phyloP scores from a whole-genome alignment of 441 rosid genomes.

The Eutrema salsugineum region DNA sequence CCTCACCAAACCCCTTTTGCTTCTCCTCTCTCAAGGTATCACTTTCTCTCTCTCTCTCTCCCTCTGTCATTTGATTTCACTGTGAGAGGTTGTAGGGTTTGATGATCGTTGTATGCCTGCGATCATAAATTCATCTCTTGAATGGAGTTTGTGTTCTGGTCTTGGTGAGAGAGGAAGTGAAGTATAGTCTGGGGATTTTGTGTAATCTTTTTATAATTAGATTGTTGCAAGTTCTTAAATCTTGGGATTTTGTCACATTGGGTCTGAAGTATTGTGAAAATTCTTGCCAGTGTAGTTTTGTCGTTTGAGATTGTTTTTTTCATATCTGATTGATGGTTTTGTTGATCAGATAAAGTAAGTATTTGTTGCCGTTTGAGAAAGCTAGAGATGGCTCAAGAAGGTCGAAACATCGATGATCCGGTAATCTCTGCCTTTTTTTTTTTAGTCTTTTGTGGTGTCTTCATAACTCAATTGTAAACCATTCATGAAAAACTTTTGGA shows the following conservation, averaged over 20 bases:
- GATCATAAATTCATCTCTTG: not conserved
- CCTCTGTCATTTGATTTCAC: slow-evolving; percentile 7
- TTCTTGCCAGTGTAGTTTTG: not conserved
- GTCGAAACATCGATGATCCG: slow-evolving; percentile 42
- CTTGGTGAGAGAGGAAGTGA: not conserved
- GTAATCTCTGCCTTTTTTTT: slow-evolving; percentile 18
- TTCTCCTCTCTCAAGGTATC: slow-evolving; percentile 19
- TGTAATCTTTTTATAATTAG: too few relatives aligned
- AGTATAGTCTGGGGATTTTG: not conserved
- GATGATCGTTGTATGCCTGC: slow-evolving; percentile 1
- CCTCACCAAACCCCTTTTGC: slow-evolving; percentile 17
- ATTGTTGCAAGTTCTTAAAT: not conserved
- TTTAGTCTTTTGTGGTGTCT: not conserved
- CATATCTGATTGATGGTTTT: not conserved
- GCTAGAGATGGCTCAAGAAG: slow-evolving; percentile 52
- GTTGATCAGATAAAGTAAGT: slow-evolving; percentile 14
- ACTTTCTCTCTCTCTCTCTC: not conserved
- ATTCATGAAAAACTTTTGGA: not conserved
- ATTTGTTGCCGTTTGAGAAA: slow-evolving; percentile 6
- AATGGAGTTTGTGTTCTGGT: slow-evolving; percentile 1
- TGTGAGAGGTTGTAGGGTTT: not conserved
- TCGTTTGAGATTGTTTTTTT: not conserved
- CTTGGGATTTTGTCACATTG: not conserved
- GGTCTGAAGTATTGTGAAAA: not conserved
- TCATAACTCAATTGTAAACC: not conserved